These are phyloP conservation scores for Clausena lansium DNA, from an alignment of 345 rosid genomes.

Conservation along the genomic window DNA sequence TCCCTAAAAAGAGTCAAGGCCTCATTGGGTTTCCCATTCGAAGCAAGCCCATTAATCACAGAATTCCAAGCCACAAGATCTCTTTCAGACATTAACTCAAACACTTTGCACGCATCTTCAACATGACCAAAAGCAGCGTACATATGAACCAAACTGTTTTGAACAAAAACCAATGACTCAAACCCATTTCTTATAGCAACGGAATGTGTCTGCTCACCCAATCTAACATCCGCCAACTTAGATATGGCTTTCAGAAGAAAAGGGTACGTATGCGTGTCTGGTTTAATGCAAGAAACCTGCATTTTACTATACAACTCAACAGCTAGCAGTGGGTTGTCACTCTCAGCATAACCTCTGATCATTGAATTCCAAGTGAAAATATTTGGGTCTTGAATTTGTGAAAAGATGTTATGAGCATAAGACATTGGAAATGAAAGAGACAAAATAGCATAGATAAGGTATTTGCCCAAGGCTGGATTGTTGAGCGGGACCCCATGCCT, in stretches of 20 bases:
- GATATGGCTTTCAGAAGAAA: conserved; percentile 74
- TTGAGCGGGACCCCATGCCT: conserved; percentile 52
- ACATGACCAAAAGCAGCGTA: conserved; percentile 50
- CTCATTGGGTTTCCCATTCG: conserved; percentile 63
- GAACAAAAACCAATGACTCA: conserved; percentile 57
- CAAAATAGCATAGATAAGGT: conserved; percentile 54
- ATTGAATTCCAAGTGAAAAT: conserved; percentile 75
- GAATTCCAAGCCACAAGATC: conserved; percentile 94
- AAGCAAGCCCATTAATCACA: conserved; percentile 76
- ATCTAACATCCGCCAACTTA: conserved; percentile 42
- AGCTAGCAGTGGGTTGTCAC: conserved; percentile 48
- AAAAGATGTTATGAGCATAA: conserved; percentile 56
- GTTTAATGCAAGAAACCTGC: conserved; percentile 40
- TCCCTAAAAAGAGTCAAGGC: conserved; percentile 54
- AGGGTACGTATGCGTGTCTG: conserved; percentile 88
- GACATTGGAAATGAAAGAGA: conserved; percentile 60
- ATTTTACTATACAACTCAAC: conserved; percentile 47
- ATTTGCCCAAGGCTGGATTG: conserved; percentile 47
- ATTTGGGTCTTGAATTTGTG: conserved; percentile 40
- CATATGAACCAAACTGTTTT: conserved; percentile 64
- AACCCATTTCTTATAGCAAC: conserved; percentile 52
- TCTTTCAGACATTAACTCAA: conserved; percentile 55
- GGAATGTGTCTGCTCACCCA: conserved; percentile 60
- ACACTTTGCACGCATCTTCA: conserved; percentile 57
- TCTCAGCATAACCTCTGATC: conserved; percentile 82